Base-by-base conservation (phyloP, 257 asterid species). In the Pogostemon cablin region DNA sequence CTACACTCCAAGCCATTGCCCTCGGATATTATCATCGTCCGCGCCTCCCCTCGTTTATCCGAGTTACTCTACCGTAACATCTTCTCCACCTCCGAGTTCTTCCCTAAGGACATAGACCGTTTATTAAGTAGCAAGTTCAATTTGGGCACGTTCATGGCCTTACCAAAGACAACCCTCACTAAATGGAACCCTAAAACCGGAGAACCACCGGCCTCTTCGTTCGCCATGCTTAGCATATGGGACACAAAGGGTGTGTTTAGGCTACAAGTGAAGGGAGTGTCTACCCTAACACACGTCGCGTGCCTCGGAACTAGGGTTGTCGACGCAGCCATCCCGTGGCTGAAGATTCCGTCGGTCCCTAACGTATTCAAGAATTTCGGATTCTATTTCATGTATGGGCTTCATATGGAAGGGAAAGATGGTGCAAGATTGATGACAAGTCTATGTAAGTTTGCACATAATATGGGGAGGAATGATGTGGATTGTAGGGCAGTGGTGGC, bases 81-180 rank as follows among this genome's bases (percentile, higher is more conserved):
- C 48, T 89, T 91, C 9, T 63, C 86, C 0, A 39, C 40, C 65
- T 84, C 90, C 0, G 96, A 91, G 53, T 87, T 89, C 59, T 91
- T 89, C 40, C 96, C 97, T 3, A 71, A 76, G 15, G 97, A 91
- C 49, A 79, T 91, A 2, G 87, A 82, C 4, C 37, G 52, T 5
- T 62, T 91, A 50, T 72, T 91, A 3, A 73, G 78, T 37, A 84
- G 83, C 82, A 84, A 84, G 62, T 85, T 86, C 69, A 91, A 68
- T 71, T 64, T 91, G 39, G 97, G 97, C 37, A 87, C 97, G 47
- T 91, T 84, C 82, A 81, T 91, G 84, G 96, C 97, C 17, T 43
- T 86, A 3, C 88, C 91, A 2, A 86, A 79, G 20, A 76, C 77
- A 17, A 50, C 70, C 4, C 71, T 80, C 47, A 20, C 74, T 1